Evolutionary conservation across 164 flowering plant genomes (phyloP).

Genomic region (Piper betle): DNA sequence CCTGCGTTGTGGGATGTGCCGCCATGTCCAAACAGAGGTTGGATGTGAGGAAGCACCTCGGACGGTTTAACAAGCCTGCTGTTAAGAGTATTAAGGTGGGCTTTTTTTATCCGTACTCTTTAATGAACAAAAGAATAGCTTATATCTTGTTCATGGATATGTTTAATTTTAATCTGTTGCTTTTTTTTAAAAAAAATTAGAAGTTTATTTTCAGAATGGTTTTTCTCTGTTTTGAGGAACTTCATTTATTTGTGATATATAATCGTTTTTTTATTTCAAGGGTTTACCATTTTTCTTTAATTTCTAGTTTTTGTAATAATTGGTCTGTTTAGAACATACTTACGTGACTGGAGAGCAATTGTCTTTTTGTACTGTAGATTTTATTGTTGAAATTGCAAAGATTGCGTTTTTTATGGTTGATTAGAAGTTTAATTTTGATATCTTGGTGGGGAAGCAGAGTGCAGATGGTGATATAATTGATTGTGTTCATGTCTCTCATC

Average conservation of each 20-base stretch:
- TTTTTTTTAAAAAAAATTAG: background rate
- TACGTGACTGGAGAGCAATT: background rate
- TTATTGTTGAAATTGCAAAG: background rate
- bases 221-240: background rate
- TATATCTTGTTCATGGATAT: background rate
- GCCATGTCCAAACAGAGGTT: conserved; percentile 44
- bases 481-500: conserved; percentile 67
- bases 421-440: background rate
- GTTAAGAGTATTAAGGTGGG: conserved; percentile 57
- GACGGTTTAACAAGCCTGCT: conserved; percentile 69
- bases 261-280: background rate
- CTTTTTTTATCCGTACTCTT: background rate
- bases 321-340: background rate
- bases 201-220: background rate
- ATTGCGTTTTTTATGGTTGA: background rate
- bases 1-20: conserved; percentile 18
- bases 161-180: background rate
- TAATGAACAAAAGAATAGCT: background rate
- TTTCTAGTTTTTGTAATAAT: background rate
- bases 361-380: background rate
- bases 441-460: conserved; percentile 39
- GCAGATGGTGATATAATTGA: conserved; percentile 97
- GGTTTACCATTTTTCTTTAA: background rate
- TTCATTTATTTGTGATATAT: background rate
- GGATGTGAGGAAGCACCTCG: conserved; percentile 66